phyloP scores from a whole-genome alignment of 2,329 filamentous ascomycete genomes.

The Nakataea oryzae region DNA sequence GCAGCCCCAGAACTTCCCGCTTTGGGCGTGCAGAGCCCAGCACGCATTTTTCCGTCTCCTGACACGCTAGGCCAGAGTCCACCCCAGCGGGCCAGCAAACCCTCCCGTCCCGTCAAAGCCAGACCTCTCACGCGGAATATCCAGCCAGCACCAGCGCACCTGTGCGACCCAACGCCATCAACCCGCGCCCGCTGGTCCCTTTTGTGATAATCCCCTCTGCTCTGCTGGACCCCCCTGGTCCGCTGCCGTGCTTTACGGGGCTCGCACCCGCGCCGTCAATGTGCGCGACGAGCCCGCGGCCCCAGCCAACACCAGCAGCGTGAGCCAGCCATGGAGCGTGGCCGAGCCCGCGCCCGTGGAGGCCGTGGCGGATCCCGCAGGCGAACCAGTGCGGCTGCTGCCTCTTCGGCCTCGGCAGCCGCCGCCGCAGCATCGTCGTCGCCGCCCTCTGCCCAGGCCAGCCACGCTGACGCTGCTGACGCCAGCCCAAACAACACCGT shows the following conservation, averaged over 20 bases:
- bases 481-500: neutral
- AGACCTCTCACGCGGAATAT: neutral
- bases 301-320: neutral
- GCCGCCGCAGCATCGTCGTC: constrained; percentile 5
- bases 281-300: neutral
- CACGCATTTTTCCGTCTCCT: neutral
- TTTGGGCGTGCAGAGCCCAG: neutral
- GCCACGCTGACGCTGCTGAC: constrained; percentile 4
- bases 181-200: neutral
- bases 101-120: neutral
- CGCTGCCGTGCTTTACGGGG: neutral
- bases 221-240: neutral
- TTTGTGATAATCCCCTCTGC: neutral
- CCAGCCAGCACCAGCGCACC: neutral
- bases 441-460: neutral
- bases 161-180: neutral
- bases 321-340: constrained; percentile 9
- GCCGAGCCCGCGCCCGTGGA: constrained; percentile 8
- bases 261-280: neutral
- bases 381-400: constrained; percentile 4
- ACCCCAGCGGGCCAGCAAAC: neutral
- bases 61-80: neutral
- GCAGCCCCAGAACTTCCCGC: neutral
- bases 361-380: constrained; percentile 9
- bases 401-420: no score